Base-by-base conservation (phyloP, 1,284 basidiomycete species). In the Athelia sp. region DNA sequence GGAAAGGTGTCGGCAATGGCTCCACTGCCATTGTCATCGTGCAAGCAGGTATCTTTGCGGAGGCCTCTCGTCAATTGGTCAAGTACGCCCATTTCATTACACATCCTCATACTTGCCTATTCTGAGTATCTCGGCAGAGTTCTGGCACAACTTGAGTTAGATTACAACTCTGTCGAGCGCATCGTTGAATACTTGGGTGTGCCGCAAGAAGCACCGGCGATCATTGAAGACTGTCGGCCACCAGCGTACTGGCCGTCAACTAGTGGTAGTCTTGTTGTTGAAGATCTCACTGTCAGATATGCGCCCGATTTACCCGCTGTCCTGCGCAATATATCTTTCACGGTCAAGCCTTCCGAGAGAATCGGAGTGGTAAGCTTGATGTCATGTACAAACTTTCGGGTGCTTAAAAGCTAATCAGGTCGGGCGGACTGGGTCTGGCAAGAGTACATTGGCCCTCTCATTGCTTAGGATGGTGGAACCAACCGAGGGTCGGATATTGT, bases 401-500 rank as follows among this genome's bases (percentile, higher is more conserved):
- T 29, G 26, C 26, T 29, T 29, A 29, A 6, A 29, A 4, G 26
- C 13, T 43, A 6, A 13, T 52, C 43, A 82, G 80, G 77, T 85
- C 31, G 83, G 84, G 43, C 68, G 84, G 53, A 85, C 83, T 31
- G 83, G 83, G 11, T 83, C 82, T 52, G 82, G 79, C 17, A 87
- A 87, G 67, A 82, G 82, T 1, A 91, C 88, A 0, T 60, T 93
- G 24, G 89, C 87, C 1, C 74, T 90, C 63, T 84, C 84, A 4
- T 62, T 95, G 14, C 67, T 95, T 51, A 76, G 93, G 17, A 92
- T 95, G 64, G 72, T 91, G 3, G 92, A 96, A 58, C 83, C 90
- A 0, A 72, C 74, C 17, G 70, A 70, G 19, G 92, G 93, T 0
- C 75, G 68, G 51, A 92, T 96, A 47, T 62, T 84, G 81, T 83